Evolutionary conservation across 2,329 filamentous ascomycete genomes (phyloP).

Genomic region (Paracorniculantispora psalliotae): DNA sequence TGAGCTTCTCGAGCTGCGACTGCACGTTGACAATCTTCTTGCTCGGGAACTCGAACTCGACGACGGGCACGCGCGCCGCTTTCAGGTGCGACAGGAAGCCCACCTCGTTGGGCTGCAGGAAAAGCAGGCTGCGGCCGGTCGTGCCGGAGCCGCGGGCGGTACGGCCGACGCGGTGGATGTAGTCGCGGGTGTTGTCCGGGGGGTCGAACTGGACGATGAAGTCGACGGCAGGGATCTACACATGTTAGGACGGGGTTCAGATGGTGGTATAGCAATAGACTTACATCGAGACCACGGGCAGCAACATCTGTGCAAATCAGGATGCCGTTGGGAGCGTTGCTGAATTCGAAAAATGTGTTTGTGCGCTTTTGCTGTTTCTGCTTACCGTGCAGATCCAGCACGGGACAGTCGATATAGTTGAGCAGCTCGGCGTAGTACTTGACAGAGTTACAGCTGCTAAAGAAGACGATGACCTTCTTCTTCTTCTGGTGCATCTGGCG

Average conservation of each 20-base stretch:
- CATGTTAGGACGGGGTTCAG: neutral
- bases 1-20: conserved; percentile 88
- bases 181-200: conserved; percentile 82
- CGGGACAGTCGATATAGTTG: conserved; percentile 94
- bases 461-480: conserved; percentile 98
- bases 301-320: conserved; percentile 96
- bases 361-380: conserved; percentile 99
- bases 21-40: conserved; percentile 91
- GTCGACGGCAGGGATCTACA: conserved; percentile 82
- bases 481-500: conserved; percentile 72
- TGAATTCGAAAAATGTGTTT: conserved; percentile 96
- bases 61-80: conserved; percentile 84
- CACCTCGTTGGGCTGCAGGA: conserved; percentile 86
- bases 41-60: conserved; percentile 91
- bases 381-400: conserved; percentile 84
- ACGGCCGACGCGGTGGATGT: conserved; percentile 93
- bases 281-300: conserved; percentile 81
- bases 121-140: conserved; percentile 86
- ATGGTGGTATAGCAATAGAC: too few species aligned
- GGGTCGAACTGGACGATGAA: conserved; percentile 97
- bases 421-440: conserved; percentile 94
- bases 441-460: conserved; percentile 86
- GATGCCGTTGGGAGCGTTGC: conserved; percentile 70
- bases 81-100: conserved; percentile 91
- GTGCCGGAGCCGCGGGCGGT: conserved; percentile 80